These are phyloP conservation scores for Fusarium pseudoanthophilum DNA, from an alignment of 2,329 filamentous ascomycete species.

Conservation along the genomic window DNA sequence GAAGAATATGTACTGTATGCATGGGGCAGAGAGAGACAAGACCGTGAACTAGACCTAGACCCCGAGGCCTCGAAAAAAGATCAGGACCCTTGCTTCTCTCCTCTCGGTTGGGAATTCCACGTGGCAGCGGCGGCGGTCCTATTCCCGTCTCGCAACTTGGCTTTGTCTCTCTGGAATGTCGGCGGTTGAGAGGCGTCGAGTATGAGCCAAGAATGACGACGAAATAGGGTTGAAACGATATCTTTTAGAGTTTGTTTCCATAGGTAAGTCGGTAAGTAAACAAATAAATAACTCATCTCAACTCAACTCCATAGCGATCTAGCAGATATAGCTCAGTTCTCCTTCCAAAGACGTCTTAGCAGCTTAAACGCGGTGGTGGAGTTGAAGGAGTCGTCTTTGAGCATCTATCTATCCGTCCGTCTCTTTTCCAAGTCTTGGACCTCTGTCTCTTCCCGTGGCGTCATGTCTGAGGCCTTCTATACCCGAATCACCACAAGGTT, in stretches of 20 bases:
- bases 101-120: slow-evolving; percentile 11
- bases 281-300: not conserved
- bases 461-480: slow-evolving; percentile 21
- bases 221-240: not conserved
- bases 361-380: not conserved
- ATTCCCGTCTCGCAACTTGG: slow-evolving; percentile 6
- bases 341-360: not conserved
- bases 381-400: not conserved
- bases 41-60: not conserved
- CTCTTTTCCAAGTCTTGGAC: not conserved
- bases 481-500: not conserved
- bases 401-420: not conserved
- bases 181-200: slow-evolving; percentile 1
- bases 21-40: slow-evolving; percentile 4
- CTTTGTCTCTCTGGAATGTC: slow-evolving; percentile 17
- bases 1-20: not conserved
- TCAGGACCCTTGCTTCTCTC: slow-evolving; percentile 2
- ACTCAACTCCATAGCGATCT: not conserved
- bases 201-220: slow-evolving; percentile 7
- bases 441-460: not conserved
- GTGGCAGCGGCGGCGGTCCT: slow-evolving; percentile 15
- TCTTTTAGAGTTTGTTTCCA: not conserved
- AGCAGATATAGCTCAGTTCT: not conserved
- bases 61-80: not conserved
- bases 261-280: not conserved